Evolutionary conservation across 257 asterid species (phyloP), one percentile per base, ranked within the genome.

Genomic region (Solanum megistacrolobum): DNA sequence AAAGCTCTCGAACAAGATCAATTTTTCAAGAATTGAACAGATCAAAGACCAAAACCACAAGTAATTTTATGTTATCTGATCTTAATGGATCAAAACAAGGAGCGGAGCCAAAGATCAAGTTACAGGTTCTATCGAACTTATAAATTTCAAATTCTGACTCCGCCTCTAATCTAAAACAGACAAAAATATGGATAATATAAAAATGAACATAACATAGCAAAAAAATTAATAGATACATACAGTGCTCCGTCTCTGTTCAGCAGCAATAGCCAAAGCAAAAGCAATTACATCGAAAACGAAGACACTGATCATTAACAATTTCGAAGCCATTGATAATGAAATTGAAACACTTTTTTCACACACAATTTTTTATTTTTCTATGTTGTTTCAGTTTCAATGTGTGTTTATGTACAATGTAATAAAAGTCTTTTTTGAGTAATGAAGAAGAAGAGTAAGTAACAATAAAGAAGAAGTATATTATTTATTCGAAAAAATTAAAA

Each of bases 181-280:
- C 9, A 41, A 38, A 39, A 7, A 76, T 69, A 69, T 7, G 31
- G 2, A 39, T 23, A 0, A 12, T n/a, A 6, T 3, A 16, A 58
- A 83, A 68, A 7, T 12, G 23, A 78, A 27, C 46, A 68, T n/a
- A 83, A 83, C 20, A 12, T 7, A 62, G 12, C 16, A 52, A 41
- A 18, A 39, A 66, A 66, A 27, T 27, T 12, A 12, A 5, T 12
- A 10, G 35, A 38, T 86, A 89, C 96, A 93, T 83, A 94, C 98
- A 23, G 93, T 91, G 92, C 98, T 96, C 76, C 98, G 89, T 88
- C 98, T 93, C 91, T 93, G 98, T 92, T 96, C 99, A 88, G 98
- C 98, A 89, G 98, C 98, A 87, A 95, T 91, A 12, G 99, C 98
- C 89, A 96, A 90, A 69, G 94, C 95, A 87, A 95, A 96, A 87